Base-by-base conservation (phyloP, 257 asterid species). In the Phtheirospermum japonicum region DNA sequence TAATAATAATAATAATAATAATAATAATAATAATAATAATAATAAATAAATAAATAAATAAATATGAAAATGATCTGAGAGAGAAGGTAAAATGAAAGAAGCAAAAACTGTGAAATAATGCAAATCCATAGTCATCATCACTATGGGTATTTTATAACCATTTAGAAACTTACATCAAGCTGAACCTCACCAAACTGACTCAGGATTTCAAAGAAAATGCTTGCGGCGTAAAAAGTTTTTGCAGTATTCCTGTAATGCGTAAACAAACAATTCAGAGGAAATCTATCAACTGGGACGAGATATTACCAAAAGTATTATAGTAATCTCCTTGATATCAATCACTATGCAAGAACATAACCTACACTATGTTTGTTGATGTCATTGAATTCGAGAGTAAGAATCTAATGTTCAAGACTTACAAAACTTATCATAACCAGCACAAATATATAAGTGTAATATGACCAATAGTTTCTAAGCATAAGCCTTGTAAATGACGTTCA, bases 341-440 rank as follows among this genome's bases (percentile, higher is more conserved):
- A 52, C 50, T 63, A 17, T 7, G 37, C 61, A 64, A 3, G n/a
- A 53, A 34, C 14, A 19, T 3, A 30, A 28, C 19, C 45, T 17
- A 62, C 48, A 7, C 31, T 31, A n/a, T n/a, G n/a, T n/a, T n/a
- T n/a, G n/a, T n/a, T n/a, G n/a, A n/a, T n/a, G n/a, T n/a, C n/a
- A n/a, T n/a, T n/a, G n/a, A n/a, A n/a, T n/a, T n/a, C n/a, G n/a
- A n/a, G n/a, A n/a, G n/a, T n/a, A n/a, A n/a, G 39, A n/a, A n/a
- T n/a, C n/a, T n/a, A n/a, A n/a, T n/a, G n/a, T n/a, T n/a, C n/a
- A n/a, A n/a, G n/a, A n/a, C n/a, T 20, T 52, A 34, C 12, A 9
- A n/a, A n/a, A n/a, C 19, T 31, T 30, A 30, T 16, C 36, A 33
- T 4, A 63, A 48, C 50, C 59, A 64, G 69, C 59, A 64, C 13